Evolutionary conservation across 331 rosid species (phyloP).

Genomic region (Pyracantha coccinea): DNA sequence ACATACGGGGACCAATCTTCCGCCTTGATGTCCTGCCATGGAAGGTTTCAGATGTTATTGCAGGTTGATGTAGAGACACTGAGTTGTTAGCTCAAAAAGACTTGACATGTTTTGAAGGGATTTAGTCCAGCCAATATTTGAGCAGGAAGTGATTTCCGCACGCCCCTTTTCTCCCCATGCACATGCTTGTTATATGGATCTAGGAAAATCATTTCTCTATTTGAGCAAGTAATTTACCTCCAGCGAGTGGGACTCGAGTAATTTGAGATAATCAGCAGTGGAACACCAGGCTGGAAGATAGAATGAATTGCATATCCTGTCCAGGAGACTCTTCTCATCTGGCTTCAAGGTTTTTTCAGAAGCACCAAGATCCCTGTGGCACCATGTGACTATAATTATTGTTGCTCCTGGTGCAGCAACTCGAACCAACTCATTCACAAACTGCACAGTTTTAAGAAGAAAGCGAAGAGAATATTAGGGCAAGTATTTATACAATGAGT

Average conservation of each 20-base stretch:
- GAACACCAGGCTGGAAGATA: constrained; percentile 98
- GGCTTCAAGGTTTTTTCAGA: constrained; percentile 47
- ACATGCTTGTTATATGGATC: not conserved
- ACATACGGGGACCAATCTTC: constrained; percentile 82
- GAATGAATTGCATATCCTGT: constrained; percentile 61
- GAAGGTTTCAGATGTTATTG: not conserved
- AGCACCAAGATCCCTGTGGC: constrained; percentile 80
- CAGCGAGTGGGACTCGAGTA: constrained; percentile 45
- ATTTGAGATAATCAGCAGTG: constrained; percentile 61
- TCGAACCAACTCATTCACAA: constrained; percentile 73
- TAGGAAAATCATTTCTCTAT: not conserved
- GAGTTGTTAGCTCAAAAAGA: not conserved
- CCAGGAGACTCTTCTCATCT: constrained; percentile 61
- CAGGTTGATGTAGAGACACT: not conserved
- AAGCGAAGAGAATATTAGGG: not conserved
- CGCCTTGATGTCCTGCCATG: constrained; percentile 61
- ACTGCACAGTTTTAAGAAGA: constrained; percentile 32
- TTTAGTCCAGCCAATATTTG: not conserved
- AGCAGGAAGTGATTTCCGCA: not conserved
- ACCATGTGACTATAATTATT: constrained; percentile 85
- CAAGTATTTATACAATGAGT: not conserved
- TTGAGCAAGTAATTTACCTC: constrained; percentile 31
- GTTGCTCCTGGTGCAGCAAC: constrained; percentile 89
- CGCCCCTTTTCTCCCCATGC: not conserved
- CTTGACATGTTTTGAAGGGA: not conserved